Percentiles rank a stretch among this genome's conserved stretches.
Conservation (phyloP, 352 stramenopile species). For the Phytophthora ohioensis region DNA sequence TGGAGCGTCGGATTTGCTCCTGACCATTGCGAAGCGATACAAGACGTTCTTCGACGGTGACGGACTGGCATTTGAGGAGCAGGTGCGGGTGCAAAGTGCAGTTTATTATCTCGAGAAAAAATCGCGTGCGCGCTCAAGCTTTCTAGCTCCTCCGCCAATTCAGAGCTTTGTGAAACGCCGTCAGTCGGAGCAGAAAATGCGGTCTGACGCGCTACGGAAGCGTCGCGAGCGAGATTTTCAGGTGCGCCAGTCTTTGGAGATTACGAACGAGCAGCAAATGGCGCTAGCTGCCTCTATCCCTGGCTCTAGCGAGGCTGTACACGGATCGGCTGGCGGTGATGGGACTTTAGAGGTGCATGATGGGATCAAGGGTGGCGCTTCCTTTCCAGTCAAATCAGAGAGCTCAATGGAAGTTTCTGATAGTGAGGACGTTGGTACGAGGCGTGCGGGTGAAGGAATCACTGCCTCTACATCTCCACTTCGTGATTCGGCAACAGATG, state of each 20-base stretch:
- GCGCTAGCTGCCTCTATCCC: constrained; percentile 15
- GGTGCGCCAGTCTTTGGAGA: constrained; percentile 72
- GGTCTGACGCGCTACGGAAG: constrained; percentile 73
- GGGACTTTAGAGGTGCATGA: constrained; percentile 27
- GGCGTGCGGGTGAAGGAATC: constrained; percentile 1
- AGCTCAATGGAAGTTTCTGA: constrained; percentile 82
- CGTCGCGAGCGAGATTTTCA: constrained; percentile 80
- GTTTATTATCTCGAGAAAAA: constrained; percentile 81
- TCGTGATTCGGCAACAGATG: neutral
- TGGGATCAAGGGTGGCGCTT: constrained; percentile 24
- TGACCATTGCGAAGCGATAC: constrained; percentile 80
- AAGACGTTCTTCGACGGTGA: constrained; percentile 79
- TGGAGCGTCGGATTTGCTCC: constrained; percentile 56
- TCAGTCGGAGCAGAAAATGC: constrained; percentile 79
- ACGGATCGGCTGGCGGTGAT: constrained; percentile 14
- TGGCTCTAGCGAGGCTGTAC: constrained; percentile 24
- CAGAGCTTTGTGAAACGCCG: constrained; percentile 86
- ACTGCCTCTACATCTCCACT: constrained; percentile 6
- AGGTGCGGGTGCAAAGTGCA: constrained; percentile 65
- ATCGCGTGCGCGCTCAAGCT: constrained; percentile 44
- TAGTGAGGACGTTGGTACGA: constrained; percentile 41
- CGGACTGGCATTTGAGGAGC: constrained; percentile 55
- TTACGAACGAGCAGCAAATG: constrained; percentile 41
- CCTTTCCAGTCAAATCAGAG: constrained; percentile 47
- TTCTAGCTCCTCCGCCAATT: constrained; percentile 77